Percentiles rank a stretch among this genome's conserved stretches.
These are phyloP conservation scores for Cyberlindnera sargentensis DNA, from an alignment of 805 yeast species.

Conservation along the genomic window DNA sequence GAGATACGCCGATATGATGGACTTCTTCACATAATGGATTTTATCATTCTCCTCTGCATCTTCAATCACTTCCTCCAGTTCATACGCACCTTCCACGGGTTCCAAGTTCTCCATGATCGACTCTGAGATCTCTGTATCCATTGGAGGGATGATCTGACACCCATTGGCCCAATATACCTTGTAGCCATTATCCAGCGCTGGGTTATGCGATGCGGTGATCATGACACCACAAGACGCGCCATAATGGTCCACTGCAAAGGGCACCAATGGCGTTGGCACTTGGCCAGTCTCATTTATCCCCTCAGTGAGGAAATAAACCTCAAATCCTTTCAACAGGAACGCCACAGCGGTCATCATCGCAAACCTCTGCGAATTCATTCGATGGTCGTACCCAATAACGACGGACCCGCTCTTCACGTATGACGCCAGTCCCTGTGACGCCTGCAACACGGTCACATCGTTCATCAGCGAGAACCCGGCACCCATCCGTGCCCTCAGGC, in stretches of 20 bases:
- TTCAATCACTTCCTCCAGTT: conserved; percentile 32
- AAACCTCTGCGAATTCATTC: conserved; percentile 71
- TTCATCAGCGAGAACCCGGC: conserved; percentile 90
- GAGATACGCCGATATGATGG: conserved; percentile 37
- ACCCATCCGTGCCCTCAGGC: conserved; percentile 80
- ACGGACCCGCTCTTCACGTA: conserved; percentile 39
- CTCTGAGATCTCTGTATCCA: conserved; percentile 65
- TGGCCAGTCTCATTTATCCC: conserved; percentile 21
- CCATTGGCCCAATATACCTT: conserved; percentile 93
- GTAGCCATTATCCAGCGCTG: conserved; percentile 84
- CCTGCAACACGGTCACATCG: conserved; percentile 80
- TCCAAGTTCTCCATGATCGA: conserved; percentile 51
- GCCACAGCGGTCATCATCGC: conserved; percentile 76
- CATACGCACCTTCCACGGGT: conserved; percentile 54
- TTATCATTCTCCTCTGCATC: conserved; percentile 19
- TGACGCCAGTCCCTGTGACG: conserved; percentile 73
- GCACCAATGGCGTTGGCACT: conserved; percentile 88
- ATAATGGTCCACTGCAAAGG: conserved; percentile 65
- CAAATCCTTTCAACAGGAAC: conserved; percentile 61
- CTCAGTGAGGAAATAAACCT: conserved; percentile 54
- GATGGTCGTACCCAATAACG: conserved; percentile 89
- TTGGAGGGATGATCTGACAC: conserved; percentile 94
- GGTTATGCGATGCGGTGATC: conserved; percentile 89
- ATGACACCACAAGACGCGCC: conserved; percentile 77
- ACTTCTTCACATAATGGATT: conserved; percentile 36